Evolutionary conservation across 176 grass and related monocot species (phyloP).

Genomic region (Puya raimondii): DNA sequence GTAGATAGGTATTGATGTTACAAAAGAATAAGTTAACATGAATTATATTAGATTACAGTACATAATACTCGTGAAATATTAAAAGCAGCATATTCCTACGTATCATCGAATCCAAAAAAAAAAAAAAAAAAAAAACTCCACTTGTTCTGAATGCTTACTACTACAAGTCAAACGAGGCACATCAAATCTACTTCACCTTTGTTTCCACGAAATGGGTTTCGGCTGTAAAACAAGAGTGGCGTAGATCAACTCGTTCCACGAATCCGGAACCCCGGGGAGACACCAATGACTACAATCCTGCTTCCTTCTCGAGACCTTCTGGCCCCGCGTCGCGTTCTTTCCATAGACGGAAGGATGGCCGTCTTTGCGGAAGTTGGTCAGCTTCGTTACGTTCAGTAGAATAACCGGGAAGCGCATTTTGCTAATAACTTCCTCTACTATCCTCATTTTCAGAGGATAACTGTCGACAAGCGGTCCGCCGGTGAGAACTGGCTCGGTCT

Average conservation of each 20-base stretch:
- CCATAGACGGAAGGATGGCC: slow-evolving; percentile 69
- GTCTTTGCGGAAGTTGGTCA: slow-evolving; percentile 78
- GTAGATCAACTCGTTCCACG: slow-evolving; percentile 92
- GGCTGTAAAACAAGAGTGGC: slow-evolving; percentile 40
- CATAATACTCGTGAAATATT: too few relatives aligned
- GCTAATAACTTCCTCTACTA: slow-evolving; percentile 47
- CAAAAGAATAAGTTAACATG: too few relatives aligned
- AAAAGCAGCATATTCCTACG: too few relatives aligned
- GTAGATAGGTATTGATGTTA: too few relatives aligned
- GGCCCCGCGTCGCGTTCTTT: slow-evolving; percentile 18
- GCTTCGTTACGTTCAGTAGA: slow-evolving; percentile 63
- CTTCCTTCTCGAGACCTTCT: slow-evolving; percentile 56
- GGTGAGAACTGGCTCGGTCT: slow-evolving; percentile 39
- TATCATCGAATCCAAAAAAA: too few relatives aligned
- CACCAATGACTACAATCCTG: slow-evolving; percentile 98
- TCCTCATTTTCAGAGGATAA: slow-evolving; percentile 77
- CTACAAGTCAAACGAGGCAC: neutral
- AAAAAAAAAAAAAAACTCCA: too few relatives aligned
- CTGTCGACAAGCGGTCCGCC: slow-evolving; percentile 43
- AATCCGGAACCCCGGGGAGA: slow-evolving; percentile 77
- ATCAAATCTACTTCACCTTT: slow-evolving; percentile 6
- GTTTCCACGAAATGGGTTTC: slow-evolving; percentile 1
- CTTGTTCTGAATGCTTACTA: neutral
- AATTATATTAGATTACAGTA: too few relatives aligned
- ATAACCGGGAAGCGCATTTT: slow-evolving; percentile 66